Percentiles rank a stretch among this genome's conserved stretches.
These are phyloP conservation scores for Acidiella bohemica DNA, from an alignment of 495 filamentous ascomycete genomes.

Conservation along the genomic window DNA sequence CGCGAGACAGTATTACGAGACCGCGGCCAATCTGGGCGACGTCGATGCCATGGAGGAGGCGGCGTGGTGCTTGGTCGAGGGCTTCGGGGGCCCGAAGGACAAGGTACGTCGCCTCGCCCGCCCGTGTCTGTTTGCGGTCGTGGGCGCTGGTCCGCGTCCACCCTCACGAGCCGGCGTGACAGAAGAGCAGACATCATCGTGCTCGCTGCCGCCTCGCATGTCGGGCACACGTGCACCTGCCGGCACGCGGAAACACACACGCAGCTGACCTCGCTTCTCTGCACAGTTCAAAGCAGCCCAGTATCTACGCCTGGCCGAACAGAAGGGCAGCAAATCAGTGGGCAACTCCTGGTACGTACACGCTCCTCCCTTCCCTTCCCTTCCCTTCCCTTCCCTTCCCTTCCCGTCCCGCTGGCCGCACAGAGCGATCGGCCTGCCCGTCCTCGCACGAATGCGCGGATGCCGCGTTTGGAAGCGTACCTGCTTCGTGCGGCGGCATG, in stretches of 20 bases:
- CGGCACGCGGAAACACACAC: background rate
- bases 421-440: too few species aligned
- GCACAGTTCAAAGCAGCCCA: slow-evolving; percentile 69
- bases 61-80: slow-evolving; percentile 90
- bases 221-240: slow-evolving; percentile 23
- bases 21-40: slow-evolving; percentile 88
- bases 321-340: slow-evolving; percentile 74
- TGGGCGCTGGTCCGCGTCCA: too few species aligned
- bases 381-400: background rate
- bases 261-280: slow-evolving; percentile 17
- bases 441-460: too few species aligned
- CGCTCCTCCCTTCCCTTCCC: background rate
- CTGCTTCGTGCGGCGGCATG: too few species aligned
- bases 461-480: too few species aligned
- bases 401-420: too few species aligned
- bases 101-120: slow-evolving; percentile 53
- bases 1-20: slow-evolving; percentile 91
- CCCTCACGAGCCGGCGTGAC: too few species aligned
- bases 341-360: slow-evolving; percentile 85
- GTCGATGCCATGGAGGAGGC: slow-evolving; percentile 96
- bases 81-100: slow-evolving; percentile 90
- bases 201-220: slow-evolving; percentile 25
- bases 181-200: too few species aligned
- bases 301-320: slow-evolving; percentile 87
- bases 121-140: background rate